These are phyloP conservation scores for Fusarium drepaniforme DNA, from an alignment of 2,329 filamentous ascomycete species.

Conservation along the genomic window DNA sequence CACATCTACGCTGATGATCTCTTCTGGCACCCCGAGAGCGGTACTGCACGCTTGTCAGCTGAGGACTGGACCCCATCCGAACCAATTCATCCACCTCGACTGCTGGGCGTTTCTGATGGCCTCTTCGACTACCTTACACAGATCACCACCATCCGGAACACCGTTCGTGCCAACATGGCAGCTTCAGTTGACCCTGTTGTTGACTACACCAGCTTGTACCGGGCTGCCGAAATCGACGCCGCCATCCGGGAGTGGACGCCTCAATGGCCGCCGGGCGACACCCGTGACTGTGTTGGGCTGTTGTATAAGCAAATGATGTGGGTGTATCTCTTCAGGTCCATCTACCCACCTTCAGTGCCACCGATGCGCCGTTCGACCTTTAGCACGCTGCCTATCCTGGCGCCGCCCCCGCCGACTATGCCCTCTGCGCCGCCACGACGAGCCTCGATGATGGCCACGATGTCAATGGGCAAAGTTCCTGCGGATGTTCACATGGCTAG, in stretches of 20 bases:
- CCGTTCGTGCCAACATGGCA: slow-evolving; percentile 76
- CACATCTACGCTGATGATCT: slow-evolving; percentile 77
- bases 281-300: slow-evolving; percentile 66
- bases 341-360: slow-evolving; percentile 63
- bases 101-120: slow-evolving; percentile 86
- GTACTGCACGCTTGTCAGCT: slow-evolving; percentile 53
- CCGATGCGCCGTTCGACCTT: slow-evolving; percentile 48
- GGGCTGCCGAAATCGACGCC: slow-evolving; percentile 80
- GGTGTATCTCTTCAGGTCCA: slow-evolving; percentile 72
- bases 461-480: slow-evolving; percentile 39
- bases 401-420: slow-evolving; percentile 25
- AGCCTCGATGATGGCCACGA: slow-evolving; percentile 52
- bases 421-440: slow-evolving; percentile 43
- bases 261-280: slow-evolving; percentile 67
- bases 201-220: slow-evolving; percentile 78
- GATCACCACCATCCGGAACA: slow-evolving; percentile 82
- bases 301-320: slow-evolving; percentile 76
- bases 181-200: slow-evolving; percentile 74
- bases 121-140: slow-evolving; percentile 83
- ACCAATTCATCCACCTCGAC: slow-evolving; percentile 62
- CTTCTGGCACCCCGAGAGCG: slow-evolving; percentile 60
- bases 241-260: slow-evolving; percentile 82
- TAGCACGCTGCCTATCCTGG: slow-evolving; percentile 41
- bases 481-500: slow-evolving; percentile 38
- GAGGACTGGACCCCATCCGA: slow-evolving; percentile 58